Base-by-base conservation (phyloP, 1,284 basidiomycete species). In the Cryptococcus sp. region DNA sequence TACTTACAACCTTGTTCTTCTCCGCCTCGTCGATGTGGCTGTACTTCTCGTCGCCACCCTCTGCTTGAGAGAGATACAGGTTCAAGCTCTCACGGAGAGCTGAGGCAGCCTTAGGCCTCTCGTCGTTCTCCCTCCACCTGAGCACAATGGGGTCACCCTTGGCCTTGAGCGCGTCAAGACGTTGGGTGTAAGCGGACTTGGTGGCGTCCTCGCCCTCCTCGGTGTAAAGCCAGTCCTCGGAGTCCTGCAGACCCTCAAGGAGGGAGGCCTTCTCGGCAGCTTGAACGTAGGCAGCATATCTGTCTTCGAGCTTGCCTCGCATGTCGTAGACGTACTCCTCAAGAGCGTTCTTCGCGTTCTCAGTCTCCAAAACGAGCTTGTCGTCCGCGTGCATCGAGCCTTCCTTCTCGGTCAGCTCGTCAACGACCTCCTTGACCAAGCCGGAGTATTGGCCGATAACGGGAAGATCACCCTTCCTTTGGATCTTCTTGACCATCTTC, bases 271-370 rank as follows among this genome's bases (percentile, higher is more conserved):
- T 93, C 81, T 96, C 93, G 16, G 80, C 72, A 0, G 85, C 57
- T 71, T 88, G 84, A 52, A 88, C 88, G 78, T 84, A 96, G 23
- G 85, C 56, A 22, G 87, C 86, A 72, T 88, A 94, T 54, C 88
- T 85, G 59, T 89, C 89, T 40, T 96, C 93, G 61, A 97, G 85
- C 81, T 95, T 96, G 78, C 86, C 83, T 54, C 93, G 89, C 69
- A 84, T 91, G 78, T 97, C 92, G 81, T 96, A 96, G 64, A 96
- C 88, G 82, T 94, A 96, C 81, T 96, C 93, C 81, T 97, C 93
- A 23, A 97, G 86, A 16, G 93, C 92, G 77, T 97, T 96, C 83
- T 95, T 97, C 77, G 90, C 87, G 79, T 96, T 90, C 90, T 95
- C 92, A 57, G 93, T 96, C 78, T 96, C 93, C 80, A 86, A 85